Base-by-base conservation (phyloP, 768 basidiomycete species). In the Phlegmacium glaucopus region DNA sequence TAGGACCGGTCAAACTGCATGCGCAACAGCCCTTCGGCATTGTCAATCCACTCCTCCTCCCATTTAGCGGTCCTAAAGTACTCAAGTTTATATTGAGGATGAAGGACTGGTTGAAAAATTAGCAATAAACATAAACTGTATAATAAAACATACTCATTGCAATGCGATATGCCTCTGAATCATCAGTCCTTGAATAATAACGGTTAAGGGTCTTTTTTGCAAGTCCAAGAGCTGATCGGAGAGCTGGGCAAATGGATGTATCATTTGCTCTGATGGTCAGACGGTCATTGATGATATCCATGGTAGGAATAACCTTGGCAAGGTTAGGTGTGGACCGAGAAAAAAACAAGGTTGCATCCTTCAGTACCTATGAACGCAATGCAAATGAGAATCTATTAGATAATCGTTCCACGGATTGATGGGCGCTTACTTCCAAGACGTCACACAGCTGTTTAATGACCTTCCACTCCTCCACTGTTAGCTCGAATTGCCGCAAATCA, bases 101-200 rank as follows among this genome's bases (percentile, higher is more conserved):
- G n/a, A n/a, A n/a, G n/a, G n/a, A n/a, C n/a, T n/a, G n/a, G n/a
- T n/a, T n/a, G n/a, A n/a, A n/a, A n/a, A n/a, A n/a, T n/a, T n/a
- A n/a, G n/a, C n/a, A n/a, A n/a, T n/a, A n/a, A n/a, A n/a, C n/a
- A n/a, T n/a, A n/a, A n/a, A n/a, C n/a, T n/a, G n/a, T n/a, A n/a
- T n/a, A n/a, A n/a, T n/a, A n/a, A n/a, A n/a, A 64, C 62, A 13
- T 45, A 72, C 70, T 53, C 67, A 72, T 72, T 7, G 65, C 67
- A 54, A 72, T 67, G 0, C 59, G 49, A 43, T 68, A 71, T 0
- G 59, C 46, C 8, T 70, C 54, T 1, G 64, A 65, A 2, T 44
- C 16, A 51, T 71, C 70, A 1, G 65, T 72, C 15, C 42, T 36
- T 2, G 49, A 41, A 42, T 68, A 72, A 45, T 70, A 70, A 2